Base-by-base conservation (phyloP, 495 filamentous ascomycete genomes). In the Parathielavia appendiculata region DNA sequence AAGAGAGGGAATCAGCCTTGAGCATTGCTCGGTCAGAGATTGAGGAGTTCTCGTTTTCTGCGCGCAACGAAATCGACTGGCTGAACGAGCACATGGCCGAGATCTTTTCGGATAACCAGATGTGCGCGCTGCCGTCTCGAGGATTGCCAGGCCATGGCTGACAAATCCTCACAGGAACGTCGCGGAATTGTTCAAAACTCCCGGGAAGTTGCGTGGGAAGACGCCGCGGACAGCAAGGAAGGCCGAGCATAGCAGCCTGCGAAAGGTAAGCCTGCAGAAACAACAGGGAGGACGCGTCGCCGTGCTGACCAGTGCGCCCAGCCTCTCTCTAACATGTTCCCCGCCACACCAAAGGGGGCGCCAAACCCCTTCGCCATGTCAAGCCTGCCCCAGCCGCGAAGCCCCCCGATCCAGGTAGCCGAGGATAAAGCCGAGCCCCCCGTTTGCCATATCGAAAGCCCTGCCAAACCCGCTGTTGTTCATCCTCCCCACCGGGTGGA, bases 81-180 rank as follows among this genome's bases (percentile, higher is more conserved):
- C 73, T 97, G 64, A 96, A 96, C 66, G 92, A 97, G 72, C 92
- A 97, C 72, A 96, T 97, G 92, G 83, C 84, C 32, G 90, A 95
- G 62, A 89, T 97, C 57, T 95, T 97, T 69, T 88, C 83, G 62
- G 84, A 86, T 62, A 88, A 89, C 69, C 85, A 92, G 72, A 79
- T 90, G 90, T 91, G 74, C 65, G 86, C 80, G 56, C 46, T 57
- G 8, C 22, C 26, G 14, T 17, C 30, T 20, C 13, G 22, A 41
- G 9, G 7, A 12, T 14, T 22, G 32, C 10, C 1, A 32, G 17
- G 23, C 35, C 17, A 32, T 45, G 1, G 20, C 57, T 63, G 57
- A 53, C 53, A 10, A 39, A 3, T 47, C 48, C 48, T 0, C 5
- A 56, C 63, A 92, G 89, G 49, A 92, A 91, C 69, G 85, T 97